phyloP scores from a whole-genome alignment of 331 rosid species.

The Quercus lobata region DNA sequence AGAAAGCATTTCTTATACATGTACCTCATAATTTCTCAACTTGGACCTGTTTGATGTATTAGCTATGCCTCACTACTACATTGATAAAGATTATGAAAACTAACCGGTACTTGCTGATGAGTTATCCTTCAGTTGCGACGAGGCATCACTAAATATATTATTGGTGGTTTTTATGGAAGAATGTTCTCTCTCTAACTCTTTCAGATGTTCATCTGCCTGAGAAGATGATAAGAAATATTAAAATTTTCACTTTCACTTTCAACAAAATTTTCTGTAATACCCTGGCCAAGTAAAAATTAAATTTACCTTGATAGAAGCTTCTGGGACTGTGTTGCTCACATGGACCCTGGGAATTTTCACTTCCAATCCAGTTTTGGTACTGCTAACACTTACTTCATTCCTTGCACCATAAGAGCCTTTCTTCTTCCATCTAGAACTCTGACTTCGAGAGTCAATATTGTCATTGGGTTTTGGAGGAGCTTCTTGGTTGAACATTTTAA shows the following conservation, averaged over 20 bases:
- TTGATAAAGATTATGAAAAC: conserved; percentile 16
- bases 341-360: conserved; percentile 21
- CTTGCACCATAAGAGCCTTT: conserved; percentile 22
- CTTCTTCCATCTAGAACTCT: conserved; percentile 34
- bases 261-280: background rate
- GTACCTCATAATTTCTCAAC: background rate
- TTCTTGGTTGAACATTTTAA: conserved; percentile 79
- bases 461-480: conserved; percentile 33
- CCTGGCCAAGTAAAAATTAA: conserved; percentile 4
- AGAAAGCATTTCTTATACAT: background rate
- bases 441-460: conserved; percentile 31
- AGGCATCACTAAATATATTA: conserved; percentile 10
- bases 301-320: conserved; percentile 22
- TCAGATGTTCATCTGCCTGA: conserved; percentile 41
- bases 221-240: conserved; percentile 23
- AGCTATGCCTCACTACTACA: conserved; percentile 10
- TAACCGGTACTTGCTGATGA: conserved; percentile 50
- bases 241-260: background rate
- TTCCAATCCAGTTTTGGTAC: conserved; percentile 12
- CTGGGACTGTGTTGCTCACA: conserved; percentile 11
- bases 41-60: background rate
- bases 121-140: conserved; percentile 31
- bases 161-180: conserved; percentile 25
- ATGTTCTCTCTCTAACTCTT: conserved; percentile 29
- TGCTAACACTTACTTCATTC: conserved; percentile 31